Base-by-base conservation (phyloP, 345 rosid species). In the Citrus maxima region DNA sequence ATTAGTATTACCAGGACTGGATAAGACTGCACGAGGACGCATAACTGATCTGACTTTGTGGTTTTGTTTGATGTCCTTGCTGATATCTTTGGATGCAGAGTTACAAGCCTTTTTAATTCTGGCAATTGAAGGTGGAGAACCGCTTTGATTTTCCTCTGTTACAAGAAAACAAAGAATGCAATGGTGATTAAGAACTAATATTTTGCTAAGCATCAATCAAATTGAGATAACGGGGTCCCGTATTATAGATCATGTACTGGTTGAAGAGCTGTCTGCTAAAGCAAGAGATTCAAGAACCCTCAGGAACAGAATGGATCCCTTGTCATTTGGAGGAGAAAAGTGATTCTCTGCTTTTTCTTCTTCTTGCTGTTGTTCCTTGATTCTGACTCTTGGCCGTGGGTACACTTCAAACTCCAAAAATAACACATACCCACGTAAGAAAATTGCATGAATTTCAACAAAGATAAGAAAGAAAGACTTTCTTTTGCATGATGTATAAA, bases 11-110 rank as follows among this genome's bases (percentile, higher is more conserved):
- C 86, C 82, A 16, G 86, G 88, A 70, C 88, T 83, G 13, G 83
- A 86, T 28, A 83, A 56, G 37, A 86, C 82, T 60, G 88, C 86
- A 13, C 85, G 80, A 55, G 85, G 86, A 14, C 85, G 83, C 13
- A 54, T 28, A 34, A 77, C 51, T 4, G 71, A 75, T 30, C 22
- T 8, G 10, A 76, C 56, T 77, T 56, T 77, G 27, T 5, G 21
- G 46, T 61, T 70, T 59, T 24, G 64, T 56, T 75, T 72, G 58
- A 4, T 18, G 14, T 46, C 68, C 46, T 58, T 74, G 5, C 46
- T 37, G 10, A 1, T 13, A 12, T 46, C 51, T 46, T 46, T 12
- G 18, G 51, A 46, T 46, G 51, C 5, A 46, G 51, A 46, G 0
- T 13, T 46, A 46, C 51, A 37, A 13, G 72, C 72, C 60, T 70